These are phyloP conservation scores for Trichoderma sp. DNA, from an alignment of 2,329 filamentous ascomycete species.

Conservation along the genomic window DNA sequence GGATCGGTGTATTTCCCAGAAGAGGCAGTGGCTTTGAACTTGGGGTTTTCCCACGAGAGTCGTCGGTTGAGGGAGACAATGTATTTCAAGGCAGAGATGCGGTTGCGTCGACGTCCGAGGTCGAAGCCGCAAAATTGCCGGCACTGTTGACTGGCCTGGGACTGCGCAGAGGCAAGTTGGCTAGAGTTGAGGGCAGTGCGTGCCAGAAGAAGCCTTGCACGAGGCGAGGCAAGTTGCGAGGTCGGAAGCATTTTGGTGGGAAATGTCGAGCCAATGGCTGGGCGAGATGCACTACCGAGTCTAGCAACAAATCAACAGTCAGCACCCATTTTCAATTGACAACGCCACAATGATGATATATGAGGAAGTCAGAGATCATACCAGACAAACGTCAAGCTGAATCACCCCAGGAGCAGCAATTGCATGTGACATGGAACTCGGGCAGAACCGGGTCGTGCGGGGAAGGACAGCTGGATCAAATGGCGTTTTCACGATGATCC, in stretches of 20 bases:
- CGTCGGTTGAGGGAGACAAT: slow-evolving; percentile 47
- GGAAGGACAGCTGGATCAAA: neutral
- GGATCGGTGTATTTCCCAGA: slow-evolving; percentile 39
- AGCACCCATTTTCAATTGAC: neutral
- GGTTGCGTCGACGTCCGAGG: slow-evolving; percentile 44
- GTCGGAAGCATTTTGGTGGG: slow-evolving; percentile 32
- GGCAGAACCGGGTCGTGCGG: slow-evolving; percentile 20
- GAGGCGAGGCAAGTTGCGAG: slow-evolving; percentile 32
- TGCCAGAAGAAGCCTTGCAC: slow-evolving; percentile 30
- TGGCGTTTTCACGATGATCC: neutral
- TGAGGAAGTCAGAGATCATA: neutral
- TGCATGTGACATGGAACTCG: slow-evolving; percentile 25
- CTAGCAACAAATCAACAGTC: slow-evolving; percentile 7
- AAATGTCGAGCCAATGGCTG: neutral
- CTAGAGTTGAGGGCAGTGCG: slow-evolving; percentile 13
- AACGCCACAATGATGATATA: neutral
- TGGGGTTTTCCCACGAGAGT: slow-evolving; percentile 47
- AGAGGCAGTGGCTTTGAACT: slow-evolving; percentile 26
- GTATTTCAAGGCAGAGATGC: slow-evolving; percentile 47
- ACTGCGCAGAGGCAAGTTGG: slow-evolving; percentile 13
- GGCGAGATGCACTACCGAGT: slow-evolving; percentile 17
- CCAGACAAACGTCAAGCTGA: slow-evolving; percentile 17
- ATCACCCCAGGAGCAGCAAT: slow-evolving; percentile 14
- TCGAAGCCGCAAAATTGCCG: slow-evolving; percentile 49
- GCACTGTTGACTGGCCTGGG: slow-evolving; percentile 28